Evolutionary conservation across 768 basidiomycete species (phyloP), one percentile per base, ranked within the genome.

Genomic region (Podaxis sp.): DNA sequence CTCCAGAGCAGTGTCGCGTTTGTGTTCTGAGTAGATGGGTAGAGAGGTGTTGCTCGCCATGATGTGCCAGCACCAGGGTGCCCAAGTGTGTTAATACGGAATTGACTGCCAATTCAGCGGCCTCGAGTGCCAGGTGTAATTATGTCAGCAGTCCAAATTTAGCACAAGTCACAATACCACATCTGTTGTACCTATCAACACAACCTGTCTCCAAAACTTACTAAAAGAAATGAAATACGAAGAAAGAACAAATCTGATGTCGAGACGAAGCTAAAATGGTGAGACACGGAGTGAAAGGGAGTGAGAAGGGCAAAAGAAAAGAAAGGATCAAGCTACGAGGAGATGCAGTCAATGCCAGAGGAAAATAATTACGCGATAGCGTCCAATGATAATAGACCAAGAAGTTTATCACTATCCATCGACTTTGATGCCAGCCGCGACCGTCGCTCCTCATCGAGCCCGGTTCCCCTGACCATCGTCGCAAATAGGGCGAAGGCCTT

Each of bases 401-500:
- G 77, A 71, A 91, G 79, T 72, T 80, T 83, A 69, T 84, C 83
- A 59, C 79, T 77, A 66, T 87, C 85, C 76, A 73, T 69, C 33
- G 85, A 86, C 77, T 89, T 90, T 53, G 80, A 77, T 36, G 84
- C 82, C 60, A 92, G 77, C 49, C 81, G 83, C 60, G 75, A 72
- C 52, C 80, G 79, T 56, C 80, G 79, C 64, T 85, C 86, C 63
- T 85, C 83, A 65, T 89, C 85, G 69, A 95, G 74, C 25, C 80
- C 81, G n/a, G 89, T 84, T 33, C 86, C 88, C 71, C 83, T 87
- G 61, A 96, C 74, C 77, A 96, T 85, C 63, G 84, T 77, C 11
- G 87, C 91, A 72, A 93, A 87, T 62, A 88, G 84, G 43, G 81
- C 73, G 77, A 89, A 88, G 0, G 94, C 96, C 69, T 88, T 88